Percentiles rank a stretch among this genome's conserved stretches.
Conservation (phyloP, 1,284 basidiomycete genomes). For the Exobasidium rhododendri region DNA sequence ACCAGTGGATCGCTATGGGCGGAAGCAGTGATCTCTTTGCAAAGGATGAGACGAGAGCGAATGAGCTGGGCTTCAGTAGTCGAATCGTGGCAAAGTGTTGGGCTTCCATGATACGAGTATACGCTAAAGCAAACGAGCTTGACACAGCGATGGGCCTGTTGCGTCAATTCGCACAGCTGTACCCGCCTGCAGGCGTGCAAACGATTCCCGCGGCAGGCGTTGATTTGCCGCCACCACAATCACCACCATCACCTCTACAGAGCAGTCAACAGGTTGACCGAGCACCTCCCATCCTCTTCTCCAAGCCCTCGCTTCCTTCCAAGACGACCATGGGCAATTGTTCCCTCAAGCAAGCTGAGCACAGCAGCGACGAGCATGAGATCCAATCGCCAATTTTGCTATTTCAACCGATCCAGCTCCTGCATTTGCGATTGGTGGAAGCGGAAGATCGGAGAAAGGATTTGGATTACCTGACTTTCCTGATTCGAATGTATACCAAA, state of each 20-base stretch:
- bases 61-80: constrained; percentile 16
- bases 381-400: not conserved
- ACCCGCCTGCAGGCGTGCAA: not conserved
- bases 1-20: constrained; percentile 14
- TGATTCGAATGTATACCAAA: not conserved
- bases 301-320: not conserved
- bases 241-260: not conserved
- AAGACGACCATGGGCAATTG: not conserved
- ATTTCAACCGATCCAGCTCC: not conserved
- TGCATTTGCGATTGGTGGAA: not conserved
- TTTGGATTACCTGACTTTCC: not conserved
- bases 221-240: not conserved
- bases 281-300: not conserved
- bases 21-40: not conserved
- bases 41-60: not conserved
- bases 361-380: too few species aligned
- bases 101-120: constrained; percentile 29
- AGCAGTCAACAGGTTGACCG: not conserved
- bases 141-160: not conserved
- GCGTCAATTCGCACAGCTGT: not conserved
- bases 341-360: too few species aligned
- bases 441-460: not conserved
- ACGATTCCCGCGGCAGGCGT: not conserved
- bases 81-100: constrained; percentile 26
- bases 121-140: constrained; percentile 19